A percentile compares a stretch with the other conserved stretches of the same genome.
Evolutionary conservation across 257 asterid species (phyloP).

Genomic region (Fraxinus cuspidata): DNA sequence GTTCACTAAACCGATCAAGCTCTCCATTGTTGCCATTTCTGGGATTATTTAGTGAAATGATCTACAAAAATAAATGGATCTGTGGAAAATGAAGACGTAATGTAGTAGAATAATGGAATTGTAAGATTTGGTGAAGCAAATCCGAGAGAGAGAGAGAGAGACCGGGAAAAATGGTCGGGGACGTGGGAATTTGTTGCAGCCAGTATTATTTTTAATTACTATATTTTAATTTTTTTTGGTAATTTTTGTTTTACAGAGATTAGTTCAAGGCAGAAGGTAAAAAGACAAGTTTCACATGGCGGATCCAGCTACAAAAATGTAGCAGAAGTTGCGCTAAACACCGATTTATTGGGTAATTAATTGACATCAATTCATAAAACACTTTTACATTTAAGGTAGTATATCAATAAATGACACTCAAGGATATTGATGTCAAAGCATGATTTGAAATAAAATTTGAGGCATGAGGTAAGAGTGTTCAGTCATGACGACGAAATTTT

Average conservation of each 20-base stretch:
- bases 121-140: slow-evolving; percentile 6
- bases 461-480: too few species aligned
- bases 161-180: slow-evolving; percentile 32
- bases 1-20: slow-evolving; percentile 91
- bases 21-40: slow-evolving; percentile 88
- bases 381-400: too few species aligned
- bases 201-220: neutral
- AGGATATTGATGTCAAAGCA: neutral
- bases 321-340: too few species aligned
- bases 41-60: neutral
- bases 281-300: too few species aligned
- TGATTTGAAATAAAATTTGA: too few species aligned
- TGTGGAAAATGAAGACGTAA: slow-evolving; percentile 27
- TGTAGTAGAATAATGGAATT: slow-evolving; percentile 13
- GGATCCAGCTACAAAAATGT: too few species aligned
- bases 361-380: too few species aligned
- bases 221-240: neutral
- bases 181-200: slow-evolving; percentile 25
- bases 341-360: too few species aligned
- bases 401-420: neutral
- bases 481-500: too few species aligned
- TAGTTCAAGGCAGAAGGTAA: too few species aligned
- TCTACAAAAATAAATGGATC: slow-evolving; percentile 20
- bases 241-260: too few species aligned
- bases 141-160: slow-evolving; percentile 18